Base-by-base conservation (phyloP, 2,329 filamentous ascomycete genomes). In the Trichoderma oligosporum region DNA sequence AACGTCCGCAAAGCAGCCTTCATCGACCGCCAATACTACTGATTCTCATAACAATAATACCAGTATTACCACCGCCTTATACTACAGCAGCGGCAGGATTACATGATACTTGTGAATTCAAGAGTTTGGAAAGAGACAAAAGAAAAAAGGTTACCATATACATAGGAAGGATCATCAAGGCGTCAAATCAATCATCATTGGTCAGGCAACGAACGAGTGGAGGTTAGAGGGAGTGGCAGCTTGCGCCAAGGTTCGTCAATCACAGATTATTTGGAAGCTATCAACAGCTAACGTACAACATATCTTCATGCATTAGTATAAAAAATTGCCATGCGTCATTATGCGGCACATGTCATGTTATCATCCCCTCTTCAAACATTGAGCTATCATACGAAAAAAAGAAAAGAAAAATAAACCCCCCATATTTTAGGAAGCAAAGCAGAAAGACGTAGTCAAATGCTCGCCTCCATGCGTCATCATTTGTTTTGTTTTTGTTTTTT, bases 251-350 rank as follows among this genome's bases (percentile, higher is more conserved):
- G 14, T 11, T 36, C 11, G n/a, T 27, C 48, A 56, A 14, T 41
- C 44, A 42, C 54, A 59, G 11, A 36, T 22, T 33, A 27, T n/a
- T n/a, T 11, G 33, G 16, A 20, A 18, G 7, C 22, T 25, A n/a
- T 35, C 20, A 25, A 35, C 24, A 35, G 24, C 36, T 25, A 35
- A 36, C 42, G 51, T 54, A 54, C 51, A 54, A 38, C 51, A 46
- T 54, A 45, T 54, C 51, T 22, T 54, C 31, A 29, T 54, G 39
- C 22, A 54, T 54, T 54, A 38, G 25, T 38, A 45, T 54, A 54
- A 36, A 20, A n/a, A 20, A 45, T 25, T 9, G 31, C 36, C 38
- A 54, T 54, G 51, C 51, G 39, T 45, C 41, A n/a, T 54, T 29
- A 54, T 29, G 51, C 24, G 39, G 51, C 51, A 54, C 6, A 45